Percentiles rank a stretch among this genome's conserved stretches.
These are phyloP conservation scores for Elongisporangium anandrum DNA, from an alignment of 352 stramenopile genomes.

Conservation along the genomic window DNA sequence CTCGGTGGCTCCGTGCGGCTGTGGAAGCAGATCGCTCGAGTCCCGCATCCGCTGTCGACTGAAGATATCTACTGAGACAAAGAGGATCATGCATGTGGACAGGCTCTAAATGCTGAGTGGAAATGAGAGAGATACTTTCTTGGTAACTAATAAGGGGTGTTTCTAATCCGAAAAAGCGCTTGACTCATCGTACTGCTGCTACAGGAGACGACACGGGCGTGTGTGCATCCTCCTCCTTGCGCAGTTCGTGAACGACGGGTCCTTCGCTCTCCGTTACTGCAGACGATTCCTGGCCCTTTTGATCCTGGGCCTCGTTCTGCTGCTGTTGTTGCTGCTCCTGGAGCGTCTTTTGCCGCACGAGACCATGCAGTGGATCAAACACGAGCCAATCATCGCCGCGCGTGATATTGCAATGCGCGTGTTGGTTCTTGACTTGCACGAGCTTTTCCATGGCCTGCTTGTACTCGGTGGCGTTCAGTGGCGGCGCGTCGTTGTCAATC, in stretches of 20 bases:
- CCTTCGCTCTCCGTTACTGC: slow-evolving; percentile 9
- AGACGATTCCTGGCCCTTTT: not conserved
- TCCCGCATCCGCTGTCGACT: slow-evolving; percentile 31
- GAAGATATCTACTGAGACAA: slow-evolving; percentile 35
- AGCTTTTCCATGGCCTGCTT: slow-evolving; percentile 47
- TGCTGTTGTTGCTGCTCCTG: slow-evolving; percentile 9
- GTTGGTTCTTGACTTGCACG: slow-evolving; percentile 51
- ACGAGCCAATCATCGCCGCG: slow-evolving; percentile 72
- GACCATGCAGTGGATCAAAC: slow-evolving; percentile 54
- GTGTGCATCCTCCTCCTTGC: not conserved
- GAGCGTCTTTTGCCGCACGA: slow-evolving; percentile 52
- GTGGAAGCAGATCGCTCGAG: slow-evolving; percentile 61
- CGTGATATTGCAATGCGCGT: slow-evolving; percentile 43
- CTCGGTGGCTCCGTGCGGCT: slow-evolving; percentile 57
- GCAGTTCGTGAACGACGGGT: not conserved
- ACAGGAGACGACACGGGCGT: slow-evolving; percentile 1
- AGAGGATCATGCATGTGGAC: not conserved
- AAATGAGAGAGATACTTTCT: not conserved
- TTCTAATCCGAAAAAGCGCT: slow-evolving; percentile 1
- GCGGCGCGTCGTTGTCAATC: slow-evolving; percentile 9
- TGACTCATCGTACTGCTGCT: not conserved
- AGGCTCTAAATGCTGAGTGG: not conserved
- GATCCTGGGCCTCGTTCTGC: not conserved
- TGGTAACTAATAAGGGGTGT: slow-evolving; percentile 1
- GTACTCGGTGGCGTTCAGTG: slow-evolving; percentile 18